Base-by-base conservation (phyloP, 2,329 filamentous ascomycete species). In the Phyllosticta capitalensis region DNA sequence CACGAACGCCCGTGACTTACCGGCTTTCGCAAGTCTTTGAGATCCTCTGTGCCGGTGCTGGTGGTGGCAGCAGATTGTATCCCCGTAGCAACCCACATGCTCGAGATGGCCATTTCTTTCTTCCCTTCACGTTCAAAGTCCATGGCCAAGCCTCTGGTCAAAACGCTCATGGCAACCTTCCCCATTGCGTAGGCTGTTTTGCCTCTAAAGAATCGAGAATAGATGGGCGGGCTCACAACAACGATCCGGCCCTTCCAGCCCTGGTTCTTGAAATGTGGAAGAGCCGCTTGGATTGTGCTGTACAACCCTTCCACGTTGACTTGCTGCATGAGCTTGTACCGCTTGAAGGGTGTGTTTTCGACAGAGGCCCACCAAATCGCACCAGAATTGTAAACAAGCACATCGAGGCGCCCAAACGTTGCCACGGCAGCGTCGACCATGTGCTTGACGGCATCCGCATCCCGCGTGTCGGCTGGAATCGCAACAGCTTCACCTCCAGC, bases 351-450 rank as follows among this genome's bases (percentile, higher is more conserved):
- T 0, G 89, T 92, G 53, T 85, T 81, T 56, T 85, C 81, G 0
- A 95, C 83, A 1, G 86, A 81, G 0, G 86, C 82, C 89, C 89
- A 92, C 86, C 87, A 94, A 64, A 95, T 91, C 2, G 90, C 90
- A 49, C 90, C 90, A 0, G 86, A 85, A 70, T 94, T 95, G 77
- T 95, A 95, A 54, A 94, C 72, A 2, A 95, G 74, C 0, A 87
- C 86, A 68, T 94, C 89, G 3, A 95, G 76, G 21, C 81, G 81
- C 51, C 80, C 79, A 66, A 87, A 86, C 4, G 71, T 76, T 66
- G 75, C 63, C 5, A 88, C 73, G 0, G 85, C 85, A 59, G 79
- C 71, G 21, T 80, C 69, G 2, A 92, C 75, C 49, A 92, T 78
- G 7, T 69, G 66, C 55, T 85, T 72, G 26, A 92, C 78, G 70